phyloP scores from a whole-genome alignment of 345 rosid species.

The Moricandia arvensis region DNA sequence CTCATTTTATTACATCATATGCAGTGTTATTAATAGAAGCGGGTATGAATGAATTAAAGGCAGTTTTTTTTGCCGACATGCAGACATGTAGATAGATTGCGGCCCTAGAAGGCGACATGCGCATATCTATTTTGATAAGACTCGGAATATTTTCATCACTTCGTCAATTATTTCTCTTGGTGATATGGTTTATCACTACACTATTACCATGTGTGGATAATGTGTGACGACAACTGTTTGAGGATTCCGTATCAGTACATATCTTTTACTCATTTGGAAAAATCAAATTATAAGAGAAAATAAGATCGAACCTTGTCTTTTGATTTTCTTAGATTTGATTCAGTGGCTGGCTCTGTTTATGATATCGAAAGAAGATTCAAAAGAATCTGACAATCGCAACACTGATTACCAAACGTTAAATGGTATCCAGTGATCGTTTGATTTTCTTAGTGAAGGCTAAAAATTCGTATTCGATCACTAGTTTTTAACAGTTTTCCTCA shows the following conservation, averaged over 20 bases:
- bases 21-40: neutral
- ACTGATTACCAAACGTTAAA: neutral
- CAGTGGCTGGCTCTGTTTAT: neutral
- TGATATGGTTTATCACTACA: constrained; percentile 5
- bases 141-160: constrained; percentile 21
- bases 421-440: neutral
- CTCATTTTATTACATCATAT: constrained; percentile 24
- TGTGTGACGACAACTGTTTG: neutral
- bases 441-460: neutral
- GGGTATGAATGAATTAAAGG: constrained; percentile 10
- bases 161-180: neutral
- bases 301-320: too few species aligned
- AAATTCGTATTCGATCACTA: neutral
- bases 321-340: too few species aligned
- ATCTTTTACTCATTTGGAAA: too few species aligned
- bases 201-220: neutral
- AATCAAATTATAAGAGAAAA: too few species aligned
- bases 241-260: neutral
- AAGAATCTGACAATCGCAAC: neutral
- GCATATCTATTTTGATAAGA: constrained; percentile 30
- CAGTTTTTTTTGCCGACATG: constrained; percentile 12
- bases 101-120: constrained; percentile 30
- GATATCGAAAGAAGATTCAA: neutral
- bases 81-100: constrained; percentile 27
- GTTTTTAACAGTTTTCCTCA: neutral